Conservation (phyloP, 2,329 filamentous ascomycete genomes). For the Thielaviopsis populi region DNA sequence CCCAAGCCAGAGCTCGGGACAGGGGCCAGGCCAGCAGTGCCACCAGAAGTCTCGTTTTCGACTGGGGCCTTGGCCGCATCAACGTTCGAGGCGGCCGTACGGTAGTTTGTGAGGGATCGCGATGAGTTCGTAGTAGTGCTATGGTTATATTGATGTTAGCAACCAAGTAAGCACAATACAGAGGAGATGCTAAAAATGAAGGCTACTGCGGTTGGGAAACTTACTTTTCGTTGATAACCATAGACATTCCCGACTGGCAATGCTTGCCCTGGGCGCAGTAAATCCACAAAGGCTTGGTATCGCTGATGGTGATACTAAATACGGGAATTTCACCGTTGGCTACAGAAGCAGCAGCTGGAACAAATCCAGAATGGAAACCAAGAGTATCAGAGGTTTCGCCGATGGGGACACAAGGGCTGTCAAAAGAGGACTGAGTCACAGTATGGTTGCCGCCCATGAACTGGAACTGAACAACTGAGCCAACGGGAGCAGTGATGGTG, state of each 20-base stretch:
- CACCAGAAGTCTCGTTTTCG: slow-evolving; percentile 12
- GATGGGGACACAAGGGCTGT: slow-evolving; percentile 42
- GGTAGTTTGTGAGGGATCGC: slow-evolving; percentile 38
- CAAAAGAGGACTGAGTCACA: slow-evolving; percentile 62
- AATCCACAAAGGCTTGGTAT: slow-evolving; percentile 58
- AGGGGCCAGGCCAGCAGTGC: slow-evolving; percentile 12
- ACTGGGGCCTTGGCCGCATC: slow-evolving; percentile 21
- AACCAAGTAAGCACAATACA: not conserved
- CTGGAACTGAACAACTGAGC: slow-evolving; percentile 53
- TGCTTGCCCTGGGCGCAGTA: slow-evolving; percentile 64
- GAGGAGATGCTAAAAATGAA: not conserved
- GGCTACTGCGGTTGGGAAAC: slow-evolving; percentile 21
- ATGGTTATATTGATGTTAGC: not conserved
- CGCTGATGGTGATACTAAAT: slow-evolving; percentile 56
- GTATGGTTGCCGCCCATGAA: slow-evolving; percentile 60
- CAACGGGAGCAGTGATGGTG: slow-evolving; percentile 51
- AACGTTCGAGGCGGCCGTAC: slow-evolving; percentile 26
- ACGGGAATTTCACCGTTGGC: slow-evolving; percentile 41
- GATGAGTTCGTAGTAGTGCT: slow-evolving; percentile 37
- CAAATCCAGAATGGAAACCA: slow-evolving; percentile 54
- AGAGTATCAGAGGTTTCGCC: slow-evolving; percentile 34
- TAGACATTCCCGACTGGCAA: slow-evolving; percentile 60
- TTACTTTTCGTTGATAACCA: slow-evolving; percentile 62
- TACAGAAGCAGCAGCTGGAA: slow-evolving; percentile 42
- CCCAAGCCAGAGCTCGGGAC: slow-evolving; percentile 2